Evolutionary conservation across 2,329 filamentous ascomycete genomes (phyloP).

Genomic region (Scytalidium lignicola): DNA sequence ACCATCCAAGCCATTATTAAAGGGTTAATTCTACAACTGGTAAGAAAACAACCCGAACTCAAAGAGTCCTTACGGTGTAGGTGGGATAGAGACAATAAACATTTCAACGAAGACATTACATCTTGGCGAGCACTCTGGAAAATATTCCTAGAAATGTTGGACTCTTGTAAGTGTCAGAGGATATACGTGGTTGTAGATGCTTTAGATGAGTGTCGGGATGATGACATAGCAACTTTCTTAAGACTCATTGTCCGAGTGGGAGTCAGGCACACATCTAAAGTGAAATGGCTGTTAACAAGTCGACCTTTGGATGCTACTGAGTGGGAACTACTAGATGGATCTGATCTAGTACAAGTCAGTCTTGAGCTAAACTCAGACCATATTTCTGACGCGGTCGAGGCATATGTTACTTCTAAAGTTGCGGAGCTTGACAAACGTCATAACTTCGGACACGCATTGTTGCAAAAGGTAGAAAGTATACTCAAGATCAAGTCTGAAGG

Average conservation of each 20-base stretch:
- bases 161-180: neutral
- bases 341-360: conserved; percentile 16
- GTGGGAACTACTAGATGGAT: conserved; percentile 16
- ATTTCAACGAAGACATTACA: conserved; percentile 7
- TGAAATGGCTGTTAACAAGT: conserved; percentile 28
- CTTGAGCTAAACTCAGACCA: conserved; percentile 14
- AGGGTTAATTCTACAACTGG: too few relatives aligned
- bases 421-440: conserved; percentile 13
- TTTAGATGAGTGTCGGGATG: conserved; percentile 13
- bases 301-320: conserved; percentile 21
- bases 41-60: too few relatives aligned
- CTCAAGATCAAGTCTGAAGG: conserved; percentile 15
- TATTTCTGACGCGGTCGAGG: conserved; percentile 15
- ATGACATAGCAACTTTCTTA: conserved; percentile 1
- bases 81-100: too few relatives aligned
- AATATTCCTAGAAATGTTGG: too few relatives aligned
- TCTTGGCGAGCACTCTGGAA: neutral
- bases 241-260: conserved; percentile 8
- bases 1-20: conserved; percentile 2
- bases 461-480: conserved; percentile 5
- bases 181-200: conserved; percentile 14
- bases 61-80: conserved; percentile 5
- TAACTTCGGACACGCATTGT: conserved; percentile 10
- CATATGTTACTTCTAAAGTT: conserved; percentile 18
- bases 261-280: conserved; percentile 13